These are phyloP conservation scores for Cercospora sp. DNA, from an alignment of 2,329 filamentous ascomycete species.

Conservation along the genomic window DNA sequence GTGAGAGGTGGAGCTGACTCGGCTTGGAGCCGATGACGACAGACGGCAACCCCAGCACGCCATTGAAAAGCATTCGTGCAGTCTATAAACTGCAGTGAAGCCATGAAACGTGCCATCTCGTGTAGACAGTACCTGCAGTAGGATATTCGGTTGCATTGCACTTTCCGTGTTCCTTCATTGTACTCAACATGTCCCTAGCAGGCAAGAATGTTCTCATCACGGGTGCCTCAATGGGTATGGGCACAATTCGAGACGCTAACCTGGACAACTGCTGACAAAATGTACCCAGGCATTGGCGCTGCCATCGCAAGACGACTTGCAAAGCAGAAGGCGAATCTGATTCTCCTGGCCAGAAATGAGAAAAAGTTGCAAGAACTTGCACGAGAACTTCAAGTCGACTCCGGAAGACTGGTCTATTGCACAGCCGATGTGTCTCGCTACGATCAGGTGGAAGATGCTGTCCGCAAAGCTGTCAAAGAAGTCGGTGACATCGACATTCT, in stretches of 20 bases:
- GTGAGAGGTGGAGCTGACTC: slow-evolving; percentile 1
- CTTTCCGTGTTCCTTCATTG: background rate
- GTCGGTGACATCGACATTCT: slow-evolving; percentile 25
- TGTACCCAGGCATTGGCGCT: slow-evolving; percentile 45
- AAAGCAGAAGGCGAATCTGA: slow-evolving; percentile 43
- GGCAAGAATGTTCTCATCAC: slow-evolving; percentile 27
- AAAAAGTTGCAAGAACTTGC: slow-evolving; percentile 32
- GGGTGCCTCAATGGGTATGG: slow-evolving; percentile 25
- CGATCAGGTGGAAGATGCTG: slow-evolving; percentile 36
- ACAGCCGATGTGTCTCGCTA: slow-evolving; percentile 39
- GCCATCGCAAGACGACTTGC: slow-evolving; percentile 46
- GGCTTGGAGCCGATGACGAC: slow-evolving; percentile 7
- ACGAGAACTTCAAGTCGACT: slow-evolving; percentile 20
- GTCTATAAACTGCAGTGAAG: background rate
- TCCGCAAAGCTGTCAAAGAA: slow-evolving; percentile 35
- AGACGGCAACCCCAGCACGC: background rate
- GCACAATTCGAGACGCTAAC: background rate
- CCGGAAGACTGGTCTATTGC: slow-evolving; percentile 31
- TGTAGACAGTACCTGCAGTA: background rate
- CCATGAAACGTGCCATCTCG: background rate
- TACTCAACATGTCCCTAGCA: slow-evolving; percentile 20
- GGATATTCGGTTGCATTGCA: background rate
- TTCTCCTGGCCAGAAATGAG: slow-evolving; percentile 46
- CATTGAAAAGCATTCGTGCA: background rate
- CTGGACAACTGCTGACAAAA: background rate